Percentiles rank a stretch among this genome's conserved stretches.
phyloP scores from a whole-genome alignment of 139 green algal genomes.

The Trebouxia sp. region DNA sequence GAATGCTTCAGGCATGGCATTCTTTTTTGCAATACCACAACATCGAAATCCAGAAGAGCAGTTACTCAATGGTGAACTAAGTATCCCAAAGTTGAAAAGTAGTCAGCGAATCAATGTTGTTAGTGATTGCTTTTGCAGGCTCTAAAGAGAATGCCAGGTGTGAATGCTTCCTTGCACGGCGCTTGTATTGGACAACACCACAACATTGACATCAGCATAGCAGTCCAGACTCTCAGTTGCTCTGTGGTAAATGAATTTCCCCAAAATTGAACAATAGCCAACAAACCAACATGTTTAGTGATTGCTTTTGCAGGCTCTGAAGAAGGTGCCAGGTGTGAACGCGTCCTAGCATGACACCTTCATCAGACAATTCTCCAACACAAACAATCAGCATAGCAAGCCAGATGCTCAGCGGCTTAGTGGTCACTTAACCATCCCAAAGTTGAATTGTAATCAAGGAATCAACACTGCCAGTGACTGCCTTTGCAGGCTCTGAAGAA shows the following conservation, averaged over 20 bases:
- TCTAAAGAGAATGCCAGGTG: slow-evolving; percentile 75
- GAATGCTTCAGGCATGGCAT: too few relatives aligned
- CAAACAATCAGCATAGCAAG: slow-evolving; percentile 81
- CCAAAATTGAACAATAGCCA: too few relatives aligned
- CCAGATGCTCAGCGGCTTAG: slow-evolving; percentile 81
- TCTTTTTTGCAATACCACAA: too few relatives aligned
- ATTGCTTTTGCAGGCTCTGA: slow-evolving; percentile 57
- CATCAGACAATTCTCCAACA: slow-evolving; percentile 84
- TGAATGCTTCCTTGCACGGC: slow-evolving; percentile 78
- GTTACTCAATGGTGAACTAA: too few relatives aligned
- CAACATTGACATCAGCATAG: slow-evolving; percentile 70
- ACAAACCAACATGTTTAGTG: background rate
- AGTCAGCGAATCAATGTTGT: too few relatives aligned
- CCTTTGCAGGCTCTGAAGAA: slow-evolving; percentile 65
- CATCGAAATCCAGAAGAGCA: too few relatives aligned
- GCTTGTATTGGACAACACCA: slow-evolving; percentile 93
- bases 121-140: too few relatives aligned
- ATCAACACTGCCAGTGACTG: background rate
- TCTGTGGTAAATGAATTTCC: too few relatives aligned
- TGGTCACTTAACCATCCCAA: too few relatives aligned
- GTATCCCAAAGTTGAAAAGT: too few relatives aligned
- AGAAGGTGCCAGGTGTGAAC: slow-evolving; percentile 81
- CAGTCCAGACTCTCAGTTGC: slow-evolving; percentile 83
- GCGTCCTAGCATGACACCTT: slow-evolving; percentile 83
- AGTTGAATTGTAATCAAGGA: too few relatives aligned